Base-by-base conservation (phyloP, 768 basidiomycete genomes). In the Crassisporium funariophilum region DNA sequence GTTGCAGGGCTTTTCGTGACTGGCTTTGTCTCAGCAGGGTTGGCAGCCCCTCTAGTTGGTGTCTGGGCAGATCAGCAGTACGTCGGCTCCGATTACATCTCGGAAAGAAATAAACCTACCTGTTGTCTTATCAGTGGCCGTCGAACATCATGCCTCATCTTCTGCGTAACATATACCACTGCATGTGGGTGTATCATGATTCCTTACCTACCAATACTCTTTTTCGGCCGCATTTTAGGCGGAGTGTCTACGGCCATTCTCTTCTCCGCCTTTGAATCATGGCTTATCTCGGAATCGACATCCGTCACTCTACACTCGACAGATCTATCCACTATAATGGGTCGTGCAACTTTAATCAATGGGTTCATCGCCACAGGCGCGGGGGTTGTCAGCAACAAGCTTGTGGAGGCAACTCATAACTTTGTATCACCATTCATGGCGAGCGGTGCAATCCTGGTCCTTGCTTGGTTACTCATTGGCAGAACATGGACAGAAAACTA, bases 11-110 rank as follows among this genome's bases (percentile, higher is more conserved):
- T 90, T 40, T 90, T 89, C 56, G 84, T 90, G n/a, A 84, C 83
- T 0, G 88, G 88, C 2, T 90, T 88, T 60, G 54, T 84, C 33
- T 82, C 84, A 11, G 88, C 84, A 2, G 88, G 83, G 2, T 40
- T 88, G 4, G 73, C 80, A 3, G 85, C 86, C 2, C 88, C 88
- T 3, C 58, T 87, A 3, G 78, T 89, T 0, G 88, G 88, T 7
- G 81, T 79, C 8, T 88, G 84, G 87, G 88, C 87, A 6, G 88
- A 88, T 61, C 81, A 85, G 61, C 76, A 86, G 86, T 83, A 50
- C 49, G 82, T 73, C 3, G 44, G 39, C 9, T 27, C 40, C 1
- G 22, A 11, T 33, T 21, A 40, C 13, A 22, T 11, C 17, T 36
- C 4, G 38, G 5, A 29, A 25, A 19, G 8, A 13, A 7, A 6